phyloP scores from a whole-genome alignment of 2,329 filamentous ascomycete genomes.

The Cylindrodendrum hubeiense region DNA sequence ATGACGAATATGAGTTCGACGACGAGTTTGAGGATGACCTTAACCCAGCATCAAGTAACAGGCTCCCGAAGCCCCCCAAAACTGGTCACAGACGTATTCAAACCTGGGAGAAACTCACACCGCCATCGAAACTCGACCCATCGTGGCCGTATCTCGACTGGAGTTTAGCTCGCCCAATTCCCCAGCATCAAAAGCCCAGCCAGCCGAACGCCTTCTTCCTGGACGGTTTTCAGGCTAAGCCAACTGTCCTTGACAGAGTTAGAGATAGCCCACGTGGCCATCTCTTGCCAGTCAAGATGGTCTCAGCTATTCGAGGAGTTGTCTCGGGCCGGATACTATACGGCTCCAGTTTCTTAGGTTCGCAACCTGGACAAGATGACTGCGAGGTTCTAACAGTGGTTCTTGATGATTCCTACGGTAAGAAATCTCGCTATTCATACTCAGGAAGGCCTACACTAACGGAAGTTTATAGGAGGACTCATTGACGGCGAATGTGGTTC shows the following conservation, averaged over 20 bases:
- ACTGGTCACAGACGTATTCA: too few relatives aligned
- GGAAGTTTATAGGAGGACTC: neutral
- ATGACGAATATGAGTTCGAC: neutral
- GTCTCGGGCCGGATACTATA: neutral
- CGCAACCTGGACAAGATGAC: neutral
- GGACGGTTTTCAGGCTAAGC: neutral
- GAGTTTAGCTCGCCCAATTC: neutral
- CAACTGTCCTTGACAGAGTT: neutral
- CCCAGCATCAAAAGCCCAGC: neutral
- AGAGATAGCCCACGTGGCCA: neutral
- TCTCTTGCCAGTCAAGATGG: neutral
- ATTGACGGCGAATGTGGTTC: slow-evolving; percentile 8
- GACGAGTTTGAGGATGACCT: neutral
- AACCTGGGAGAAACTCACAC: neutral
- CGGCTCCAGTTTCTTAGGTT: neutral
- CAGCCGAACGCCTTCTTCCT: neutral
- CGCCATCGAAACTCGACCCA: neutral
- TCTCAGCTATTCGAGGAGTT: neutral
- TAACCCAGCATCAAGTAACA: too few relatives aligned
- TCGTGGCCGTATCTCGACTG: neutral
- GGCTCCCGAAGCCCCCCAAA: too few relatives aligned
- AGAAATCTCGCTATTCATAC: neutral
- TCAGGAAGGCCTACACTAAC: neutral
- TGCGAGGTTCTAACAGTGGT: neutral
- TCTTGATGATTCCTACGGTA: neutral